These are phyloP conservation scores for Xerocomus minutiporus DNA, from an alignment of 1,284 basidiomycete species.

Conservation along the genomic window DNA sequence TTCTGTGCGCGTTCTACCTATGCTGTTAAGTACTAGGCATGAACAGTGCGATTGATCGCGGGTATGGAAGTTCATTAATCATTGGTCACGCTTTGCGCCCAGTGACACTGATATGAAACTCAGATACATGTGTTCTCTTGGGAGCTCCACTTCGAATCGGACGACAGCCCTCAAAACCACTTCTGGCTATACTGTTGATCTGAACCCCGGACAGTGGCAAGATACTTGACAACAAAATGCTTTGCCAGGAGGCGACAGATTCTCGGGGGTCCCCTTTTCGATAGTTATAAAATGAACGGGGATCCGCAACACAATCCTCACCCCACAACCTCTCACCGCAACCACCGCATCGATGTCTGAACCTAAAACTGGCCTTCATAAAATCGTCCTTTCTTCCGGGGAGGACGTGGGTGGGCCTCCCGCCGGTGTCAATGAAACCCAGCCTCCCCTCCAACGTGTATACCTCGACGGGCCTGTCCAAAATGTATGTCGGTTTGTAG, in stretches of 20 bases:
- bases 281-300: background rate
- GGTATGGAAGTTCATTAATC: no score
- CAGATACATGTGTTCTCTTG: background rate
- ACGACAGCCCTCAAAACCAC: no score
- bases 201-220: no score
- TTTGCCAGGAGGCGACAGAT: no score
- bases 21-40: no score
- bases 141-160: no score
- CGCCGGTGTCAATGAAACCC: background rate
- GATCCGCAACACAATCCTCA: background rate
- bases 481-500: no score
- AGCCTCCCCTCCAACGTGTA: background rate
- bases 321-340: background rate
- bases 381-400: background rate
- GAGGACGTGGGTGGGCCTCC: background rate
- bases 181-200: no score
- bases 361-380: background rate
- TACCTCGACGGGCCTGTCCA: background rate
- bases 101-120: background rate
- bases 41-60: no score
- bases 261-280: no score
- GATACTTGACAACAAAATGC: no score
- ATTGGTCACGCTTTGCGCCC: background rate
- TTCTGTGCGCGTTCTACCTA: no score
- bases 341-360: background rate